Conservation (phyloP, 2,329 filamentous ascomycete genomes). For the Aspergillus quadrilineatus region DNA sequence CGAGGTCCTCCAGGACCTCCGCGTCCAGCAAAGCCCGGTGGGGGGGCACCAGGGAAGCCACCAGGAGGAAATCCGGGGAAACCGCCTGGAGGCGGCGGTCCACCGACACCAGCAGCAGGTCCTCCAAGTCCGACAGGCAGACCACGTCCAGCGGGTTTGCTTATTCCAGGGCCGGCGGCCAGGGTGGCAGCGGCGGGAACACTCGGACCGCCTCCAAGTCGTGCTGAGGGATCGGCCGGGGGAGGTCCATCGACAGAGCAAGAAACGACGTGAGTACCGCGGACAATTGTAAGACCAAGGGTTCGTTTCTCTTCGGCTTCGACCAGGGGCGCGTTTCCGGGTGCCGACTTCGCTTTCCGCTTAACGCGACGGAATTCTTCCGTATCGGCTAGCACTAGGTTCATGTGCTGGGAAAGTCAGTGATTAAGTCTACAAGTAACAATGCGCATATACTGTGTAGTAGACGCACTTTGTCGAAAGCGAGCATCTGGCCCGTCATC, state of each 20-base stretch:
- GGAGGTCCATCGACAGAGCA: constrained; percentile 94
- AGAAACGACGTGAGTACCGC: constrained; percentile 91
- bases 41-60: constrained; percentile 53
- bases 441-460: not conserved
- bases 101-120: constrained; percentile 83
- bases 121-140: constrained; percentile 79
- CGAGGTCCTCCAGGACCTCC: constrained; percentile 53
- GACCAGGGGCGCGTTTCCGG: constrained; percentile 64
- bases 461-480: constrained; percentile 82
- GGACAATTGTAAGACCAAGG: constrained; percentile 90
- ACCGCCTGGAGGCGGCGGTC: constrained; percentile 63
- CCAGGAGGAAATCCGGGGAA: constrained; percentile 53
- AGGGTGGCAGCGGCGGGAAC: constrained; percentile 61
- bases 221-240: constrained; percentile 85
- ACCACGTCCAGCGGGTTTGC: constrained; percentile 86
- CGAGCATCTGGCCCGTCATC: constrained; percentile 97
- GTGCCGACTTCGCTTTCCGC: constrained; percentile 69
- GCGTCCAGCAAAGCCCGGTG: constrained; percentile 52
- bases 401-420: constrained; percentile 75
- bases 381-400: constrained; percentile 95
- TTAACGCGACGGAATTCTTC: constrained; percentile 95
- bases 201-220: constrained; percentile 73
- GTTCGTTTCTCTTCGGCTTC: constrained; percentile 96
- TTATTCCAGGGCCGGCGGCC: constrained; percentile 81
- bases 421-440: constrained; percentile 11